These are phyloP conservation scores for Decorospora gaudefroyi DNA, from an alignment of 2,329 filamentous ascomycete species.

Conservation along the genomic window DNA sequence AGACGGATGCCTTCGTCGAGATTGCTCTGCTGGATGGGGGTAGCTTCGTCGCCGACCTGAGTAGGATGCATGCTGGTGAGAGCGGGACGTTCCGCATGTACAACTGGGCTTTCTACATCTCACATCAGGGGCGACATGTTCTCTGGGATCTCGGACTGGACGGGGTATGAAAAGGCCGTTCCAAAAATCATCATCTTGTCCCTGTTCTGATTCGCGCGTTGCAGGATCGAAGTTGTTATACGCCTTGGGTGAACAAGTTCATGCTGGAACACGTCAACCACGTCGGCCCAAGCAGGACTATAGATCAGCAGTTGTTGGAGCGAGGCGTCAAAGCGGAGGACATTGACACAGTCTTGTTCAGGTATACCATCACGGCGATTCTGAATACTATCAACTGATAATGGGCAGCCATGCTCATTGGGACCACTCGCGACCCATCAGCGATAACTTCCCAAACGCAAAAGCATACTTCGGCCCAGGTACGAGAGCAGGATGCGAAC, in stretches of 20 bases:
- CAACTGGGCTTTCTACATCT: slow-evolving; percentile 43
- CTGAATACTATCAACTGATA: background rate
- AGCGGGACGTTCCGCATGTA: slow-evolving; percentile 42
- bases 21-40: slow-evolving; percentile 41
- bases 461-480: slow-evolving; percentile 40
- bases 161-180: slow-evolving; percentile 25
- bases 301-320: slow-evolving; percentile 34
- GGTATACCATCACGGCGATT: slow-evolving; percentile 16
- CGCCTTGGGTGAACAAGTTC: slow-evolving; percentile 41
- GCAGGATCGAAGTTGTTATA: slow-evolving; percentile 40
- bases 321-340: slow-evolving; percentile 26
- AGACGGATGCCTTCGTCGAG: slow-evolving; percentile 27
- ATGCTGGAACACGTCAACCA: slow-evolving; percentile 37
- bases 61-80: slow-evolving; percentile 35
- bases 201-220: slow-evolving; percentile 2
- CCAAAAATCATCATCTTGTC: background rate
- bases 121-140: slow-evolving; percentile 30
- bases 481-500: slow-evolving; percentile 34
- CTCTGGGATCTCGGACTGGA: slow-evolving; percentile 43
- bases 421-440: slow-evolving; percentile 41
- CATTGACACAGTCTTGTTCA: slow-evolving; percentile 39
- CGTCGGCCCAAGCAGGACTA: slow-evolving; percentile 34
- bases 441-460: slow-evolving; percentile 36
- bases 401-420: slow-evolving; percentile 40
- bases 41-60: slow-evolving; percentile 38